Percentiles rank a stretch among this genome's conserved stretches.
These are phyloP conservation scores for Galerina sulciceps DNA, from an alignment of 768 basidiomycete species.

Conservation along the genomic window DNA sequence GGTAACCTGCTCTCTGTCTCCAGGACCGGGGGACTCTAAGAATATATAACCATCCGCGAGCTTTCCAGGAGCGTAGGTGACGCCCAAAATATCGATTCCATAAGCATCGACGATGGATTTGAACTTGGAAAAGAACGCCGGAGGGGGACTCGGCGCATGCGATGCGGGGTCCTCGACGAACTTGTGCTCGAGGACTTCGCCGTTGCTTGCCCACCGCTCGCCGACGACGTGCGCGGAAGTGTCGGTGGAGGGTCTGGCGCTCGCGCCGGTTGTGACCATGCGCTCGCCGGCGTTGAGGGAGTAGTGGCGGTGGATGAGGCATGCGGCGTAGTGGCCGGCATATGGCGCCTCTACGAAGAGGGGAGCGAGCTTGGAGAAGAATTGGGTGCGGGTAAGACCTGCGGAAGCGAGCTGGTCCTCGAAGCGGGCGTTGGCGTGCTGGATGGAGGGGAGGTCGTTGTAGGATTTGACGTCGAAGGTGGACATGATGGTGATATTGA, in stretches of 20 bases:
- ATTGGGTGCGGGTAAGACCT: neutral
- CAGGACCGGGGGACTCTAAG: too few species aligned
- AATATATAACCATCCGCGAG: too few species aligned
- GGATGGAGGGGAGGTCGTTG: neutral
- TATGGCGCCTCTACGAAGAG: neutral
- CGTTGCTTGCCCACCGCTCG: neutral
- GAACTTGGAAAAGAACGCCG: neutral
- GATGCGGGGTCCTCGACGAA: neutral
- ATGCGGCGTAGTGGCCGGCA: neutral
- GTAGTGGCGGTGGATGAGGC: constrained; percentile 1
- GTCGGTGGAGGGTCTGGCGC: neutral
- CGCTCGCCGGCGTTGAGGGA: neutral
- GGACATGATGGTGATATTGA: too few species aligned
- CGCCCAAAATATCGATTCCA: neutral
- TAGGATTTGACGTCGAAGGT: neutral
- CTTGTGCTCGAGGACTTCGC: neutral
- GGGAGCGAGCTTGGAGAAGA: neutral
- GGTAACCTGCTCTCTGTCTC: too few species aligned
- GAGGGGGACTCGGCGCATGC: neutral
- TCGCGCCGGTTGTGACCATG: neutral
- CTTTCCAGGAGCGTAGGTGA: neutral
- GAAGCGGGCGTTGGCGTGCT: neutral
- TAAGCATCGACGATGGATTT: neutral
- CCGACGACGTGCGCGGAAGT: neutral
- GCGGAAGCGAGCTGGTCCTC: neutral